Percentiles rank a stretch among this genome's conserved stretches.
These are phyloP conservation scores for Colletotrichum melonis DNA, from an alignment of 2,329 filamentous ascomycete genomes.

Conservation along the genomic window DNA sequence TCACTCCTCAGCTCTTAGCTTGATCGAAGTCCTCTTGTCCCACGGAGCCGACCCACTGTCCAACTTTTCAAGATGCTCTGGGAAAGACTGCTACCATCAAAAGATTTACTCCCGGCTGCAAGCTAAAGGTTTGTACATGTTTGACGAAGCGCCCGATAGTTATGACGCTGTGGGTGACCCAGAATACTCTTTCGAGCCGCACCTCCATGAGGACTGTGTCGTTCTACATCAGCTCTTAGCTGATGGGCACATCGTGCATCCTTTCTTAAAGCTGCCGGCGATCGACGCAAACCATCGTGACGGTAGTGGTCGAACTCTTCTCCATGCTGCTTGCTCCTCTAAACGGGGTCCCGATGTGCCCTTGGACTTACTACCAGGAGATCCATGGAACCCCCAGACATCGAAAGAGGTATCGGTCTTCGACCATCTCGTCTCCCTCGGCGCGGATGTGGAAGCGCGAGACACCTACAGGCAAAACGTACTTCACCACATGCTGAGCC, in stretches of 20 bases:
- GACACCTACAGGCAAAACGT: constrained; percentile 39
- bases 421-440: constrained; percentile 37
- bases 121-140: not conserved
- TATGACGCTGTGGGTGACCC: not conserved
- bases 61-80: constrained; percentile 17
- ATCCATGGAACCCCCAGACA: not conserved
- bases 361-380: not conserved
- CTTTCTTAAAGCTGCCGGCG: constrained; percentile 35
- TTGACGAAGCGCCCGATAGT: not conserved
- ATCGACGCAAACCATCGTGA: constrained; percentile 42
- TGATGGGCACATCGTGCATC: constrained; percentile 15
- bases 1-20: not conserved
- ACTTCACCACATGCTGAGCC: constrained; percentile 39
- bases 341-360: constrained; percentile 21
- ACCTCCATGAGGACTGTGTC: constrained; percentile 32
- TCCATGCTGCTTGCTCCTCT: constrained; percentile 39
- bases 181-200: not conserved
- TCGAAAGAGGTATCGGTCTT: constrained; percentile 25
- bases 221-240: constrained; percentile 40
- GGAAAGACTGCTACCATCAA: not conserved
- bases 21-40: constrained; percentile 37
- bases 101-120: not conserved
- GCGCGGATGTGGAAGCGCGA: constrained; percentile 39
- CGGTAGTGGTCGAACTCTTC: constrained; percentile 39
- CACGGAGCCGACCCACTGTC: constrained; percentile 43